Percentiles rank a stretch among this genome's conserved stretches.
phyloP scores from a whole-genome alignment of 2,329 filamentous ascomycete genomes.

The Chalara sp. region DNA sequence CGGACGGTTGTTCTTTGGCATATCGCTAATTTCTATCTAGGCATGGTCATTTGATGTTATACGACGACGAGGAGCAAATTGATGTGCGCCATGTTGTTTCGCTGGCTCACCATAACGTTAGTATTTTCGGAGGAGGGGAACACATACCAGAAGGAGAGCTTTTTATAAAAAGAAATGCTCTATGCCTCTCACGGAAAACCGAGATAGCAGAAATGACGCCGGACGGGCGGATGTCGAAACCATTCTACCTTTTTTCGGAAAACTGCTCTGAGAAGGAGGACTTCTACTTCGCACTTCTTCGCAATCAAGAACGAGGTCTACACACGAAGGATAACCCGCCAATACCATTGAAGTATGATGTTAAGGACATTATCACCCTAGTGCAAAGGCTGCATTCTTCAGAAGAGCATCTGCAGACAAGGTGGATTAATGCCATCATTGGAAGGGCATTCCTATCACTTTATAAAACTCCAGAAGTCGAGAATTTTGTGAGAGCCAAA shows the following conservation, averaged over 20 bases:
- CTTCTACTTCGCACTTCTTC: slow-evolving; percentile 89
- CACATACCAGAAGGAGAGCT: slow-evolving; percentile 83
- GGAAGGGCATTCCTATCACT: slow-evolving; percentile 83
- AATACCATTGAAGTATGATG: slow-evolving; percentile 68
- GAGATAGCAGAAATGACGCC: slow-evolving; percentile 47
- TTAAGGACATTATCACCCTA: slow-evolving; percentile 79
- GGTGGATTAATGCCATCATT: slow-evolving; percentile 89
- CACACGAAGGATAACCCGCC: slow-evolving; percentile 53
- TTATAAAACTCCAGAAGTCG: slow-evolving; percentile 77
- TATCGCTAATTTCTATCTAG: slow-evolving; percentile 36
- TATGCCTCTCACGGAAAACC: slow-evolving; percentile 66
- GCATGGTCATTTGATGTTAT: slow-evolving; percentile 94
- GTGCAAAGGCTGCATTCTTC: slow-evolving; percentile 88
- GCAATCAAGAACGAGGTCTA: slow-evolving; percentile 69
- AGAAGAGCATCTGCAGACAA: slow-evolving; percentile 81
- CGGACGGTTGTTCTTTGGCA: not conserved
- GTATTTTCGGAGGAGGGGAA: slow-evolving; percentile 75
- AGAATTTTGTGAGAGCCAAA: slow-evolving; percentile 73
- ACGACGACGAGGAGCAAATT: slow-evolving; percentile 89
- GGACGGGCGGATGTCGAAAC: slow-evolving; percentile 58
- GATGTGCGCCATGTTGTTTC: slow-evolving; percentile 96
- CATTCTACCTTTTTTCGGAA: slow-evolving; percentile 91
- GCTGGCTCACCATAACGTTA: slow-evolving; percentile 78
- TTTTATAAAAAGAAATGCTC: slow-evolving; percentile 90
- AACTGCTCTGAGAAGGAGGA: slow-evolving; percentile 97